Percentiles rank a stretch among this genome's conserved stretches.
These are phyloP conservation scores for Protomyces pachydermus DNA, from an alignment of 1,139 yeast genomes.

Conservation along the genomic window DNA sequence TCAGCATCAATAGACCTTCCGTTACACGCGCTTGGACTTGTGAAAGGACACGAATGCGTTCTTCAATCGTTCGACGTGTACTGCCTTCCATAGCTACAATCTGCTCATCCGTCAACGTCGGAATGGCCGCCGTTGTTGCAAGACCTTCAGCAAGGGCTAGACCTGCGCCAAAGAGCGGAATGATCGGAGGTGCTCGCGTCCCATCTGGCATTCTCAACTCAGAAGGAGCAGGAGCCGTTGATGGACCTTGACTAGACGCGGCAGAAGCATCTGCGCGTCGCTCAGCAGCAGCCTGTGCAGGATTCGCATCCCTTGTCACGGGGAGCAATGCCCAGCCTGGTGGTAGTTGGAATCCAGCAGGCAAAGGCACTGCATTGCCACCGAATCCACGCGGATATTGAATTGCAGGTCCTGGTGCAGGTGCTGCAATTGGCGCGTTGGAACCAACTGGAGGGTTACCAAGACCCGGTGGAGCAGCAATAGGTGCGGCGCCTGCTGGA, in stretches of 20 bases:
- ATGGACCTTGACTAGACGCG: background rate
- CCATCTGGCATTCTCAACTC: slow-evolving; percentile 1
- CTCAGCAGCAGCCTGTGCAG: background rate
- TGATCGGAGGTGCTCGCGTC: slow-evolving; percentile 4
- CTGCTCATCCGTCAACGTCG: slow-evolving; percentile 17
- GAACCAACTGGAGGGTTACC: background rate
- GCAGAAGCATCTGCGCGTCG: background rate
- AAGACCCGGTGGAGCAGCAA: background rate
- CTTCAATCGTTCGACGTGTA: slow-evolving; percentile 17
- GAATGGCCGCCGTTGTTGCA: background rate
- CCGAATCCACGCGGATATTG: slow-evolving; percentile 7
- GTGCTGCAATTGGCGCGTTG: background rate
- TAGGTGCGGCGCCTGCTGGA: background rate
- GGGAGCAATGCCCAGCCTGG: slow-evolving; percentile 33
- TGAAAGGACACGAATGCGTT: slow-evolving; percentile 4
- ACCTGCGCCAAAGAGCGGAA: slow-evolving; percentile 5
- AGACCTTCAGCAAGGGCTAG: background rate
- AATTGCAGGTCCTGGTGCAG: background rate
- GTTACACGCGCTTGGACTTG: slow-evolving; percentile 12
- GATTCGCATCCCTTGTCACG: background rate
- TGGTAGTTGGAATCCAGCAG: slow-evolving; percentile 31
- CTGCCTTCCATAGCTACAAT: slow-evolving; percentile 16
- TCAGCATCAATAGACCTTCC: slow-evolving; percentile 13
- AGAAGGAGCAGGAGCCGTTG: background rate
- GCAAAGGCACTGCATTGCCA: slow-evolving; percentile 25